Evolutionary conservation across 257 asterid species (phyloP).

Genomic region (Salvia rosmarinus): DNA sequence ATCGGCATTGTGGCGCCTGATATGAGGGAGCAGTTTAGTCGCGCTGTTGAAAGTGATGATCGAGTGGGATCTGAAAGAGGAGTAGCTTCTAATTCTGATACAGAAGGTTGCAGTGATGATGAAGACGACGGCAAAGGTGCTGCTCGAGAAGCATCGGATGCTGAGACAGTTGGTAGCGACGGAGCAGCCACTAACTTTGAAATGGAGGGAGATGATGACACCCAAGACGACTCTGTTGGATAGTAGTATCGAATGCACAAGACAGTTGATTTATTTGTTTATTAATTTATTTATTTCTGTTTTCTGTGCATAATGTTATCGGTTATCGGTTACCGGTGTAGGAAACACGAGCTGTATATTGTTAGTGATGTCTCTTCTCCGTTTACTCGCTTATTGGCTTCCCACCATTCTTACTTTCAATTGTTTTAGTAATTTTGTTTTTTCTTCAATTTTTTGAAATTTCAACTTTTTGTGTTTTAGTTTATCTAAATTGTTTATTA

Average conservation of each 20-base stretch:
- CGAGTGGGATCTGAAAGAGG: conserved; percentile 49
- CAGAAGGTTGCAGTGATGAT: conserved; percentile 56
- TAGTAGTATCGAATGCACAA: conserved; percentile 16
- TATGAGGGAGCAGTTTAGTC: conserved; percentile 64
- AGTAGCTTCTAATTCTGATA: conserved; percentile 55
- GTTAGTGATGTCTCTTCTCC: neutral
- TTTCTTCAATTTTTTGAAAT: no score
- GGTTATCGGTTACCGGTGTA: neutral
- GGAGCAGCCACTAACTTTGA: conserved; percentile 42
- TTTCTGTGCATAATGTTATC: conserved; percentile 22
- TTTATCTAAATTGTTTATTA: no score
- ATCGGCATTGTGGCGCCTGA: conserved; percentile 77
- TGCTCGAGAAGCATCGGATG: conserved; percentile 54
- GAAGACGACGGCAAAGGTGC: conserved; percentile 31
- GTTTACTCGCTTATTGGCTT: no score
- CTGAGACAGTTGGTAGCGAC: conserved; percentile 54
- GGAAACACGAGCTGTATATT: conserved; percentile 14
- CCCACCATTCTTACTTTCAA: no score
- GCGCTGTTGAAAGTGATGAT: conserved; percentile 51
- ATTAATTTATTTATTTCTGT: neutral
- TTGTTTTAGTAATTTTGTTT: no score
- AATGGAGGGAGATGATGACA: conserved; percentile 69
- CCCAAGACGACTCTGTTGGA: conserved; percentile 59
- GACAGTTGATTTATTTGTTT: neutral
- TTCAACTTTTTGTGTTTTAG: no score